A percentile compares a stretch with the other conserved stretches of the same genome.
phyloP scores from a whole-genome alignment of 495 filamentous ascomycete species.

The Penicillium malachiteum region DNA sequence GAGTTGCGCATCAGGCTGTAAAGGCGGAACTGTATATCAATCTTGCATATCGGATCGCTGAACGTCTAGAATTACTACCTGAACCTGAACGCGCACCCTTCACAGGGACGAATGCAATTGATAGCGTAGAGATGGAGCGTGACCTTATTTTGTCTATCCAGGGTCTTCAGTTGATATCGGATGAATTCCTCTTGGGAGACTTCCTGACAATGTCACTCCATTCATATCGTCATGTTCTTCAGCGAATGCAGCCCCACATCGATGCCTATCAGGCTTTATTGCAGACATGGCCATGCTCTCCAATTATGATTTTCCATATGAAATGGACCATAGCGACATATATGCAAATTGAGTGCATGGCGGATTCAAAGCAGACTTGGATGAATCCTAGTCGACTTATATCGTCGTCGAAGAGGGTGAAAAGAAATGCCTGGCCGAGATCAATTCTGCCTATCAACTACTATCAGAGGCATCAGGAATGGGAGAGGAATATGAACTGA shows the following conservation, averaged over 20 bases:
- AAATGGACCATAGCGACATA: conserved; percentile 3
- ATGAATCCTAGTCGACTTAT: not conserved
- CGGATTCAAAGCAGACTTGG: not conserved
- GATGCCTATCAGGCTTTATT: conserved; percentile 1
- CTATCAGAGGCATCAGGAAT: not conserved
- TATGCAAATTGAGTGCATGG: not conserved
- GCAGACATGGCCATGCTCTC: not conserved
- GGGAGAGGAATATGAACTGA: not conserved
- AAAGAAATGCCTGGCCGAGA: conserved; percentile 3
- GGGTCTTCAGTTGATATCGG: not conserved
- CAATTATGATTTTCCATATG: not conserved
- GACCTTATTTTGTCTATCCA: not conserved
- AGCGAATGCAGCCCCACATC: not conserved
- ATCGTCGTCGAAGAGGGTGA: not conserved
- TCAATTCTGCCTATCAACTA: not conserved
- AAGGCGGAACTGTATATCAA: conserved; percentile 5
- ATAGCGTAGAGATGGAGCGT: not conserved
- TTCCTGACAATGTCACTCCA: not conserved
- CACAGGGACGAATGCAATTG: not conserved
- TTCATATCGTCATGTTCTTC: not conserved
- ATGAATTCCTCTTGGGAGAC: not conserved
- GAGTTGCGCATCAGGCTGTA: not conserved
- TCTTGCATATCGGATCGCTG: not conserved
- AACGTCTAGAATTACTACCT: not conserved
- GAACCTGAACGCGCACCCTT: not conserved